These are phyloP conservation scores for Viridothelium virens DNA, from an alignment of 495 filamentous ascomycete species.

Conservation along the genomic window DNA sequence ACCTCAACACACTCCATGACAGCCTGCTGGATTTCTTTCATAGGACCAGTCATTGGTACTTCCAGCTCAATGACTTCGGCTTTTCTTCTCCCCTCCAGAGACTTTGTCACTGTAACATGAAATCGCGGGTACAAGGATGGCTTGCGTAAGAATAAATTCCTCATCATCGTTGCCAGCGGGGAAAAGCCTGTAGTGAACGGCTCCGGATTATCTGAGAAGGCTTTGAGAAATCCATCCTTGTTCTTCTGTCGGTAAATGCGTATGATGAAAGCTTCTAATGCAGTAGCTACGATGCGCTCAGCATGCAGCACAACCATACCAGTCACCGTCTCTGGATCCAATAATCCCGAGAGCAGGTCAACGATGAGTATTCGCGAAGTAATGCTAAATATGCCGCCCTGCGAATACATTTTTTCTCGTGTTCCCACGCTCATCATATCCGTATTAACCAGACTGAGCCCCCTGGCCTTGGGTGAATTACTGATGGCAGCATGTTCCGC, in stretches of 20 bases:
- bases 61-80: constrained; percentile 96
- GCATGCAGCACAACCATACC: constrained; percentile 85
- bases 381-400: constrained; percentile 90
- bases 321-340: constrained; percentile 78
- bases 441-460: constrained; percentile 86
- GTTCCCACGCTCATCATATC: constrained; percentile 80
- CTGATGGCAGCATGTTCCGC: constrained; percentile 90
- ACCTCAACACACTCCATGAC: constrained; percentile 95
- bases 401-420: constrained; percentile 79
- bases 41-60: constrained; percentile 90
- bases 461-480: constrained; percentile 64
- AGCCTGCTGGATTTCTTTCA: constrained; percentile 87
- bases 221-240: constrained; percentile 86
- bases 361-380: constrained; percentile 93
- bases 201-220: constrained; percentile 91
- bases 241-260: constrained; percentile 91
- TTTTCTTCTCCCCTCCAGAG: constrained; percentile 82
- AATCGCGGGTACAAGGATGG: constrained; percentile 92
- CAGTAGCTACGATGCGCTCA: constrained; percentile 78
- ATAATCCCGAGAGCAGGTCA: constrained; percentile 74
- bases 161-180: constrained; percentile 82
- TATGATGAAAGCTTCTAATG: constrained; percentile 88
- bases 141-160: constrained; percentile 84
- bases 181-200: constrained; percentile 85
- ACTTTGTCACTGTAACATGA: constrained; percentile 78